Evolutionary conservation across 2,329 filamentous ascomycete genomes (phyloP).

Genomic region (Fusarium pininemorale): DNA sequence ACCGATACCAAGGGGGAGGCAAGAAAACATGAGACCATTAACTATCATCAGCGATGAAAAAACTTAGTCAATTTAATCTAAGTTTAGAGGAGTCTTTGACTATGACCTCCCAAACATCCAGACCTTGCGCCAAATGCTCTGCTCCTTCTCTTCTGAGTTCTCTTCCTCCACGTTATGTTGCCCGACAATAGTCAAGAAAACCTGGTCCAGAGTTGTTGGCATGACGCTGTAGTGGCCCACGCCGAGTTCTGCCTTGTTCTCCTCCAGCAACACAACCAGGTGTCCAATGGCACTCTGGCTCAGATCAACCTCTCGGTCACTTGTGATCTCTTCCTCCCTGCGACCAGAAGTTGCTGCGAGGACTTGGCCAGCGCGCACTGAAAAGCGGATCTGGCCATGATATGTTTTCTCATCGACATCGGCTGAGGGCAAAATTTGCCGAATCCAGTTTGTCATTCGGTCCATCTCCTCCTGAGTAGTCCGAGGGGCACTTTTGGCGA

Average conservation of each 20-base stretch:
- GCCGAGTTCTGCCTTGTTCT: constrained; percentile 72
- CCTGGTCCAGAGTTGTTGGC: constrained; percentile 88
- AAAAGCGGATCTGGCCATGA: constrained; percentile 90
- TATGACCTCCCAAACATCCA: constrained; percentile 39
- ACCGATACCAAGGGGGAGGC: constrained; percentile 32
- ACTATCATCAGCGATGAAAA: too few species aligned
- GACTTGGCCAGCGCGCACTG: constrained; percentile 65
- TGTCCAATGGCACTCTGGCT: constrained; percentile 68
- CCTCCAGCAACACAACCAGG: constrained; percentile 78
- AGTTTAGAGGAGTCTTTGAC: background rate
- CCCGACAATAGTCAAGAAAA: constrained; percentile 86
- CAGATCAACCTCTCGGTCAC: constrained; percentile 33
- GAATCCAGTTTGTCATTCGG: constrained; percentile 72
- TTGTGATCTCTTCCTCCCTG: constrained; percentile 36
- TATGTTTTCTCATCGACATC: constrained; percentile 77
- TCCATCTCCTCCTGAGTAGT: constrained; percentile 75
- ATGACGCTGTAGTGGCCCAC: constrained; percentile 88
- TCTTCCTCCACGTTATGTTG: constrained; percentile 83
- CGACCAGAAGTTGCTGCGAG: constrained; percentile 38
- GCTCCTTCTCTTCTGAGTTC: constrained; percentile 56
- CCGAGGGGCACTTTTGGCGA: constrained; percentile 77
- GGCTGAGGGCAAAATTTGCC: constrained; percentile 67
- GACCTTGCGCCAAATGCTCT: constrained; percentile 36
- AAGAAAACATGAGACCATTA: too few species aligned
- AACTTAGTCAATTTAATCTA: too few species aligned